Base-by-base conservation (phyloP, 352 stramenopile genomes). In the Thalassiosira mediterranea region DNA sequence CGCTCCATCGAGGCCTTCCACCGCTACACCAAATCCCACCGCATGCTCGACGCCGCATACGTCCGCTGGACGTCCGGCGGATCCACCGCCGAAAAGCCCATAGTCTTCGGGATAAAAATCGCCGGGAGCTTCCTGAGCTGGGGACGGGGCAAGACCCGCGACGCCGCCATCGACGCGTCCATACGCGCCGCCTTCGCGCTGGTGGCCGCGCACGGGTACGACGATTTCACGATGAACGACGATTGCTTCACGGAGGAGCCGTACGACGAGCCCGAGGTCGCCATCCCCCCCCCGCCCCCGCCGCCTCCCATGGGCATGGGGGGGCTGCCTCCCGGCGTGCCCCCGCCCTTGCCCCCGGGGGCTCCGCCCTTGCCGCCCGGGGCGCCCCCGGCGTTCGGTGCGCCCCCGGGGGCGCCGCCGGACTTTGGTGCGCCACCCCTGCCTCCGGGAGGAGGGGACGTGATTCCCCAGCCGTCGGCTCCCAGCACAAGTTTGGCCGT, bases 1-100 rank as follows among this genome's bases (percentile, higher is more conserved):
- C 44, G 69, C 29, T 78, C 83, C 21, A 92, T 92, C 65, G 86
- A 92, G 21, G 78, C 86, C n/a, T 92, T 92, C 69, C 56, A 86
- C 23, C 80, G 83, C 26, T 92, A 92, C 57, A 90, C 86, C 1
- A 92, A 92, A 34, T 76, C 78, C 32, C 86, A 92, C 79, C 72
- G 86, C 13, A 92, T 92, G 86, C 52, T 88, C 5, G 84, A 92
- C 56, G 83, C 86, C 10, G 37, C 75, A 4, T 92, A 90, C 73
- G 71, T 88, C 2, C 59, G 74, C 32, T 88, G 76, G 75, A 87
- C 58, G 0, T 11, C 21, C 17, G 71, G 59, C 0, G 86, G 86
- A 17, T 68, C 76, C 0, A 90, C 83, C 8, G 29, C 78, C 0
- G 81, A 90, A 48, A 88, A 88, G 31, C 83, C 83, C 8, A 79